These are phyloP conservation scores for Linanthus parryae DNA, from an alignment of 148 eudicot genomes.

Conservation along the genomic window DNA sequence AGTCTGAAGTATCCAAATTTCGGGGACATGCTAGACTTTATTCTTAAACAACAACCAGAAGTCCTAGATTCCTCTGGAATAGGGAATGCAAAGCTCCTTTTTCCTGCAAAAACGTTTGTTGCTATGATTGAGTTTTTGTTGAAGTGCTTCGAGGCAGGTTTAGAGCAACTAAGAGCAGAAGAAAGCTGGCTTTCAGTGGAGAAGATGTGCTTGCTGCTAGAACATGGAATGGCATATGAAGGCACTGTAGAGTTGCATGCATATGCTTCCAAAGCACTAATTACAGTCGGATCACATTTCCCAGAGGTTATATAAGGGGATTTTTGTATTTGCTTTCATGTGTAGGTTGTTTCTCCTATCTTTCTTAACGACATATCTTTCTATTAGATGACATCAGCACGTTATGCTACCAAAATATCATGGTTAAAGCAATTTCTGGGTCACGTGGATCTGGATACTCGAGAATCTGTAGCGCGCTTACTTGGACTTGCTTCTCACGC, in stretches of 20 bases:
- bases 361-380: slow-evolving; percentile 14
- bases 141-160: slow-evolving; percentile 78
- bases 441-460: slow-evolving; percentile 72
- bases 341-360: slow-evolving; percentile 7
- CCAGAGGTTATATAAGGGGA: slow-evolving; percentile 48
- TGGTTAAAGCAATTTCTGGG: slow-evolving; percentile 79
- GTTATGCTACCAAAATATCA: slow-evolving; percentile 65
- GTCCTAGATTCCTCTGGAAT: slow-evolving; percentile 39
- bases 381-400: slow-evolving; percentile 59
- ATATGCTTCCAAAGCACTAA: slow-evolving; percentile 65
- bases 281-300: slow-evolving; percentile 61
- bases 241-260: slow-evolving; percentile 93
- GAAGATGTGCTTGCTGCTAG: slow-evolving; percentile 60
- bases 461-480: slow-evolving; percentile 84
- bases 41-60: slow-evolving; percentile 58
- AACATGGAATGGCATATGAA: slow-evolving; percentile 91
- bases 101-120: slow-evolving; percentile 66
- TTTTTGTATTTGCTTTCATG: not conserved
- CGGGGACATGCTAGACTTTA: slow-evolving; percentile 65
- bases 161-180: slow-evolving; percentile 23
- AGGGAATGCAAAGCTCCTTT: slow-evolving; percentile 62
- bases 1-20: slow-evolving; percentile 60
- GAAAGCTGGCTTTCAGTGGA: slow-evolving; percentile 43
- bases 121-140: slow-evolving; percentile 76
- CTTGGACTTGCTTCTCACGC: slow-evolving; percentile 87